Conservation (phyloP, 202 grass and related monocot genomes). For the Eragrostis tef region DNA sequence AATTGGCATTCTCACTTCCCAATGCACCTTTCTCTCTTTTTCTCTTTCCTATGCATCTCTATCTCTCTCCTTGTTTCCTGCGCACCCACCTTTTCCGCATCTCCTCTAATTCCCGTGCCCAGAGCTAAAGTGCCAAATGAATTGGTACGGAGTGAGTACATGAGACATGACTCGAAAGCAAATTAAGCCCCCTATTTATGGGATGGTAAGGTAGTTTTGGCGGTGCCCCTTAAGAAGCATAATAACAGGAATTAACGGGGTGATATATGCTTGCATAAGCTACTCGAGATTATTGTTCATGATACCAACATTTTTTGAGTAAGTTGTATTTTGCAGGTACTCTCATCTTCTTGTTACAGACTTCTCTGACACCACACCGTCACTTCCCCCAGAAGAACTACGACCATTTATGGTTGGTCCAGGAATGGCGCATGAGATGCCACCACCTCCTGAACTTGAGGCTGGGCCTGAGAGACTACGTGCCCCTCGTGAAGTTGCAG, state of each 20-base stretch:
- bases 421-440: conserved; percentile 67
- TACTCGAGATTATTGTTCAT: background rate
- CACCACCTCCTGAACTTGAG: conserved; percentile 49
- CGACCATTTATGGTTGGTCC: conserved; percentile 81
- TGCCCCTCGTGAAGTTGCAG: conserved; percentile 67
- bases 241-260: background rate
- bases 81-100: too few relatives aligned
- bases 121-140: too few relatives aligned
- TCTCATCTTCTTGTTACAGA: conserved; percentile 94
- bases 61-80: too few relatives aligned
- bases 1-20: too few relatives aligned
- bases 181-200: background rate
- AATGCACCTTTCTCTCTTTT: too few relatives aligned
- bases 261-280: conserved; percentile 9
- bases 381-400: conserved; percentile 92
- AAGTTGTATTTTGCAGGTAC: conserved; percentile 68
- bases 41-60: too few relatives aligned
- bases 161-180: background rate
- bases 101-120: too few relatives aligned
- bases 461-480: conserved; percentile 53
- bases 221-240: background rate
- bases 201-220: conserved; percentile 1
- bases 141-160: too few relatives aligned
- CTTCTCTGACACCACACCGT: conserved; percentile 83
- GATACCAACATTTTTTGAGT: conserved; percentile 29